Evolutionary conservation across 2,329 filamentous ascomycete species (phyloP), one percentile per base, ranked within the genome.

Genomic region (Aspergillus ochraceoroseus): DNA sequence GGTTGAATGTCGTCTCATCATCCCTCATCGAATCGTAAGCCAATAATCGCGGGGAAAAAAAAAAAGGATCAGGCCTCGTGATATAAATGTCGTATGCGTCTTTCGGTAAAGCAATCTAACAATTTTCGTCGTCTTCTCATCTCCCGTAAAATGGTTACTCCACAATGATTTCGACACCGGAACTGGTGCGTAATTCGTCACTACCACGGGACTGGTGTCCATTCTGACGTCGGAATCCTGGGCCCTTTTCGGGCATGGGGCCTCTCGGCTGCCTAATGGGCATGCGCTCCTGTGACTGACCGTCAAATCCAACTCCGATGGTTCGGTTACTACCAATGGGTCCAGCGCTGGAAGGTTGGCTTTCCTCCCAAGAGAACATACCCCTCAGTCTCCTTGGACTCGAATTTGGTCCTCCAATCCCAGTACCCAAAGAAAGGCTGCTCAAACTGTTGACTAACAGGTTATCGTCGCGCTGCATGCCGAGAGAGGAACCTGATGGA

Each of bases 321-420:
- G 76, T 72, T 47, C 79, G 72, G 64, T 82, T 79, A 59, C 79
- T 78, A 45, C 79, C 79, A 54, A 82, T 82, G 25, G 79, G 75
- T 17, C 75, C 78, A 41, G 76, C 63, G 40, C 62, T 54, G 36
- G 63, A 61, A 53, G 65, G 53, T 52, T 70, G 73, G 51, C 67
- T 69, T 54, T 70, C 68, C 53, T 76, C 76, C 75, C 76, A 80
- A 32, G 76, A 79, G 51, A 77, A 76, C 68, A 79, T 76, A 54
- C 75, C 73, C 42, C 77, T 72, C 36, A 80, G 65, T 41, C 75
- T 70, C 42, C 75, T 68, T n/a, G 77, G 77, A 64, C 76, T 80
- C 46, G 64, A 61, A 50, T 71, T 66, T n/a, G 64, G 60, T 19
- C 63, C 64, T 18, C 65, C 63, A 41, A 68, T 63, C 34, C 63